Base-by-base conservation (phyloP, 1,284 basidiomycete species). In the Ustilago xerochloae region DNA sequence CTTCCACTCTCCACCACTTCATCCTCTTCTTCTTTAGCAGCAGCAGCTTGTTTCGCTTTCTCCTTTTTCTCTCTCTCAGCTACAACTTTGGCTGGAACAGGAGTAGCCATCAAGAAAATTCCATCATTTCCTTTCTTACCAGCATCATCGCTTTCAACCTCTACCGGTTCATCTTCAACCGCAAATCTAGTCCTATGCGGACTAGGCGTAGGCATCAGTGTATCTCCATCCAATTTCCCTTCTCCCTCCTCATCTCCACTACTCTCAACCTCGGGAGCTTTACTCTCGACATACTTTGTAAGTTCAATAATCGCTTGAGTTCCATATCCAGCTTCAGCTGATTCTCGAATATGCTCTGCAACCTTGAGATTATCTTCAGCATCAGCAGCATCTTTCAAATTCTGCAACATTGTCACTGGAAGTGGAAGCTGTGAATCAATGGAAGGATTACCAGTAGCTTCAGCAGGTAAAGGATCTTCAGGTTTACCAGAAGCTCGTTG, bases 231-330 rank as follows among this genome's bases (percentile, higher is more conserved):
- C 41, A 64, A 28, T 7, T 29, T 35, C n/a, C 38, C 35, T 4
- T 26, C 51, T 3, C 36, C 38, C 28, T 39, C 32, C 12, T 38
- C 63, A 12, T 24, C 53, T 2, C 33, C 60, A 2, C 57, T 56
- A 7, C 35, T 35, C 7, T 63, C 57, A 6, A 45, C 45, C 15
- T 58, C 54, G 5, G 55, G 56, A 10, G 69, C 63, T 22, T 63
- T 66, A 32, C 52, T 57, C 60, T 75, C 72, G n/a, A 75, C 66
- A 28, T 75, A 38, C 38, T 63, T 56, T 13, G 63, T 66, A 12
- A 80, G 51, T 50, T 74, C 63, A 38, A 64, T 63, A 22, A 80
- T 63, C 32, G 78, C 78, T 36, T 76, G 68, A 7, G 61, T 69
- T 0, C 78, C 79, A 22, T 70, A 70, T 2, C 76, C 78, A 6